phyloP scores from a whole-genome alignment of 1,284 basidiomycete species.

The Sutorius eximius region DNA sequence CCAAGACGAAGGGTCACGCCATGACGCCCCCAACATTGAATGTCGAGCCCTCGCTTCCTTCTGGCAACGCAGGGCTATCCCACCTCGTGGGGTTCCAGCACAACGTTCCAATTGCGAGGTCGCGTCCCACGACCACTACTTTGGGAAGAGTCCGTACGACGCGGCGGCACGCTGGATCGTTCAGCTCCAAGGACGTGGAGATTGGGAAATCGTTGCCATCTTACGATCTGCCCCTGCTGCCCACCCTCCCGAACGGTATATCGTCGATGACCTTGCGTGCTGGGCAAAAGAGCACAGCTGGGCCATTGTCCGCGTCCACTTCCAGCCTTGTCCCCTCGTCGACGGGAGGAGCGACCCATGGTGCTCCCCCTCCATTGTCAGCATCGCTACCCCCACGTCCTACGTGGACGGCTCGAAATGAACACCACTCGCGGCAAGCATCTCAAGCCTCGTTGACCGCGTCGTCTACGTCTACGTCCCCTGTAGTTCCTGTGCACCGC shows the following conservation, averaged over 20 bases:
- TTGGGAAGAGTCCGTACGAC: conserved; percentile 44
- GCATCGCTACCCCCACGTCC: conserved; percentile 16
- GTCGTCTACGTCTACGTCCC: conserved; percentile 44
- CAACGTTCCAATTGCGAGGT: conserved; percentile 38
- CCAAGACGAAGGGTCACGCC: conserved; percentile 28
- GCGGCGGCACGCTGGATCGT: conserved; percentile 90
- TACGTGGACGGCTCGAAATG: conserved; percentile 16
- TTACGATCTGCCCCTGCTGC: conserved; percentile 41
- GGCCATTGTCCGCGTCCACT: conserved; percentile 27
- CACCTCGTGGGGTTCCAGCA: conserved; percentile 28
- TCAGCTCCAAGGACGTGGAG: conserved; percentile 89
- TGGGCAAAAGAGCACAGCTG: conserved; percentile 42
- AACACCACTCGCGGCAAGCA: conserved; percentile 53
- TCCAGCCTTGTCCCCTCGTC: conserved; percentile 17
- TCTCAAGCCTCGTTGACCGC: conserved; percentile 56
- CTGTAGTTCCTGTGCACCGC: conserved; percentile 35
- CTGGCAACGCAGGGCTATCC: conserved; percentile 23
- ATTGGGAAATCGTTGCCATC: conserved; percentile 81
- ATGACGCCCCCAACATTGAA: conserved; percentile 9
- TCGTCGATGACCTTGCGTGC: conserved; percentile 49
- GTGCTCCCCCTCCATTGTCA: conserved; percentile 14
- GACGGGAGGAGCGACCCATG: conserved; percentile 8
- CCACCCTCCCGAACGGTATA: conserved; percentile 37
- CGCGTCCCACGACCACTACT: conserved; percentile 34
- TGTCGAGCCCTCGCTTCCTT: conserved; percentile 20